Base-by-base conservation (phyloP, 2,329 filamentous ascomycete genomes). In the Coniochaeta prunicola region DNA sequence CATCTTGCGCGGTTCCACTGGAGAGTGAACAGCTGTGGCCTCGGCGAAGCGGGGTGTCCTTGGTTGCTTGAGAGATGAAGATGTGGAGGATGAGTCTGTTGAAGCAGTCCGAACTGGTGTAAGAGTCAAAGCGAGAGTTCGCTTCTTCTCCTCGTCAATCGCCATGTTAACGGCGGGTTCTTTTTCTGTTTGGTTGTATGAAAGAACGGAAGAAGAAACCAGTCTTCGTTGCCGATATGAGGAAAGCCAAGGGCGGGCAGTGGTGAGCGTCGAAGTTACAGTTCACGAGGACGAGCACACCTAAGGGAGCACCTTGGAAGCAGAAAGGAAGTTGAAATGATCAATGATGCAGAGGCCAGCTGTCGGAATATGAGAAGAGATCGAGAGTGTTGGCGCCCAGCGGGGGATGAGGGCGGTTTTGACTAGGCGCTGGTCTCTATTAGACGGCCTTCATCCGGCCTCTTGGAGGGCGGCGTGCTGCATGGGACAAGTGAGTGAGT, bases 11-110 rank as follows among this genome's bases (percentile, higher is more conserved):
- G 76, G 76, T 61, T 92, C 88, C 68, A 91, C 78, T 45, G 90
- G 90, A 53, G 90, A 92, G 76, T 92, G 80, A 57, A 92, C 86
- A 30, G 88, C 83, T 31, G 90, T 93, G 50, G 89, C 89, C 77
- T 92, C 90, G 58, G 88, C 88, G 69, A 93, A 93, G 68, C 90
- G 87, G 67, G 90, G 88, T 66, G 87, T 88, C 68, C 90, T 83
- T 62, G 88, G 88, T 40, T 83, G 78, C 75, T 89, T 90, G 45
- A 85, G 75, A 17, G 83, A 85, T 50, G 76, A 79, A 63, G 76
- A 75, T 59, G 80, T 80, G 30, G 81, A 82, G 40, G 75, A 76
- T 15, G 81, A 83, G 57, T 75, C 74, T 53, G 77, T 76, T 5
- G 81, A 80, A 28, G 73, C 74, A 57, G 79, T 77, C 60, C 80